Base-by-base conservation (phyloP, 1,284 basidiomycete genomes). In the Takashimella koratensis region DNA sequence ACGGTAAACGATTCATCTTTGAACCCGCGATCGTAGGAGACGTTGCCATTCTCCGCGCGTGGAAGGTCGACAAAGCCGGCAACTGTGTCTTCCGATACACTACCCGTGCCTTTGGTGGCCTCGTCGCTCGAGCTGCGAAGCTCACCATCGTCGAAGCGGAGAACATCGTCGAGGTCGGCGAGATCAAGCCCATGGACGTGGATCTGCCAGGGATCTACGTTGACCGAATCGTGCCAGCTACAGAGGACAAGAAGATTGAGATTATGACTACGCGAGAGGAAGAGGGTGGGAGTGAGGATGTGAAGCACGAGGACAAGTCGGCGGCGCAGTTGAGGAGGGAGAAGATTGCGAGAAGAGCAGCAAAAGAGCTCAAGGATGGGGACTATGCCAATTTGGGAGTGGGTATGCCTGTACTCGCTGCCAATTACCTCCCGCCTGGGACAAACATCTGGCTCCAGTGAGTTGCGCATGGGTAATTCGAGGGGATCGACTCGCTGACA, bases 101-200 rank as follows among this genome's bases (percentile, higher is more conserved):
- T 5, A 86, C 91, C 42, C 86, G 93, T 68, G 94, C 96, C 72
- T 97, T 95, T 76, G 87, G 81, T 60, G 82, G 84, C 2, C 84
- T 85, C 13, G 93, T 95, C 85, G 93, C 88, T 3, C 85, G 86
- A 70, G 91, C 91, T 52, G 91, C 93, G 12, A 90, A 87, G 67
- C 66, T 93, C 49, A 93, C 93, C 11, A 91, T 97, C 57, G 89
- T 96, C 46, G 93, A 96, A 82, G 92, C 92, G 4, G 93, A 97
- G 71, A 82, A 93, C 67, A 94, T 96, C 61, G 91, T 96, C 39
- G 88, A 92, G 8, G 79, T 86, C 47, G 93, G 93, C 36, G 83
- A 86, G 22, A 80, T 97, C 56, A 86, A 86, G 48, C 88, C 92
- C 13, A 88, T 90, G 73, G 81, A 86, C 41, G 84, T 97, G 53